Base-by-base conservation (phyloP, 805 yeast genomes). In the Metschnikowia peoriensis region DNA sequence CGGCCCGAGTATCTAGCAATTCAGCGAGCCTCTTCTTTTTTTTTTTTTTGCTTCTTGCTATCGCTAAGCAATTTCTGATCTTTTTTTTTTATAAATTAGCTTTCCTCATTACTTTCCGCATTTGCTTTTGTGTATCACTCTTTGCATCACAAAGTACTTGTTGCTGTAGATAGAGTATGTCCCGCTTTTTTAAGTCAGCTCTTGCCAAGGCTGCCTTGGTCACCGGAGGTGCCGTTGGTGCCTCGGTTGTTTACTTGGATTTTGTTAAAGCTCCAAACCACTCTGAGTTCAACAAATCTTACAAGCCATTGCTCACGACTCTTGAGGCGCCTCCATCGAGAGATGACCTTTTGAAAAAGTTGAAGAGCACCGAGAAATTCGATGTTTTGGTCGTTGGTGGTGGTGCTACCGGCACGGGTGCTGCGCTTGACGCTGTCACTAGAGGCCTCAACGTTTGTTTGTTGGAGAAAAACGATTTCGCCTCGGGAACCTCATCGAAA, bases 401-500 rank as follows among this genome's bases (percentile, higher is more conserved):
- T 60, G 98, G 98, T 67, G 97, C 97, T 39, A 86, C 94, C 14
- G 98, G 98, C 57, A 76, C 97, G 6, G 98, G 97, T 54, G 82
- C 89, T 45, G 97, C 97, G 1, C 75, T 92, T 42, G 98, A 92
- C 71, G 97, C 97, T 38, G 81, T 86, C 29, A 81, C 96, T 41
- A 81, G 98, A 70, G 97, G 97, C 45, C 81, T 91, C 61, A 88
- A 89, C 65, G 97, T 90, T 41, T 88, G 96, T 47, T 70, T 92
- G 52, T 80, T 92, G 53, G 98, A 92, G 71, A 86, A 86, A 66
- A 84, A 83, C 58, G 98, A 92, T 75, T 92, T 88, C 66, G 96
- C 97, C 7, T 79, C 90, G 9, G 97, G 97, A 41, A 93, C 97
- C 14, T 88, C 96, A 8, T 90, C 97, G 37, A 88, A 91, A 64